These are phyloP conservation scores for Magnolia officinalis DNA, from an alignment of 164 flowering plant genomes.

Conservation along the genomic window DNA sequence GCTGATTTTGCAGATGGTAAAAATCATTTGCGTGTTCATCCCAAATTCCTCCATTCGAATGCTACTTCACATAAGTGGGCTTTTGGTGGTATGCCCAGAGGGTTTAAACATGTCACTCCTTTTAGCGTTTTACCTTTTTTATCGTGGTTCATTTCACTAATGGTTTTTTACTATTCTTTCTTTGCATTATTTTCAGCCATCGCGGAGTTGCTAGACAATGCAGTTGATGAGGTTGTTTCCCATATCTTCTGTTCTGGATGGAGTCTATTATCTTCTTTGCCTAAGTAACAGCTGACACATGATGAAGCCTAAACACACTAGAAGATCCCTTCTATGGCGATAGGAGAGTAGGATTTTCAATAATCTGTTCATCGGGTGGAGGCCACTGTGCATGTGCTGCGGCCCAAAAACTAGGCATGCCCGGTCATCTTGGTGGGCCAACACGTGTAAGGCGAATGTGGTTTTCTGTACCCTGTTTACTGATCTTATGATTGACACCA, in stretches of 20 bases:
- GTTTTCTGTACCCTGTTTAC: not conserved
- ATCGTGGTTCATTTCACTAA: not conserved
- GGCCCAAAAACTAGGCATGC: not conserved
- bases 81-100: constrained; percentile 66
- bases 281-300: not conserved
- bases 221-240: constrained; percentile 76
- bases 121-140: not conserved
- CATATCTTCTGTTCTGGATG: not conserved
- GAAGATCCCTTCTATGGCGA: too few species aligned
- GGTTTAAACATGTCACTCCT: not conserved
- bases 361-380: too few species aligned
- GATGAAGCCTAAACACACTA: not conserved
- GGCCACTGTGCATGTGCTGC: not conserved
- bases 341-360: too few species aligned
- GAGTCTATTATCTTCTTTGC: not conserved
- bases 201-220: constrained; percentile 90
- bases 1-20: constrained; percentile 34
- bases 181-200: constrained; percentile 51
- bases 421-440: not conserved
- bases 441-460: not conserved
- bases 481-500: too few species aligned
- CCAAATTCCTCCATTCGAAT: constrained; percentile 88
- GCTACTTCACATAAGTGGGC: constrained; percentile 98
- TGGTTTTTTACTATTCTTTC: not conserved
- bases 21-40: constrained; percentile 74